Base-by-base conservation (phyloP, 1,284 basidiomycete genomes). In the Baeospora myosura region DNA sequence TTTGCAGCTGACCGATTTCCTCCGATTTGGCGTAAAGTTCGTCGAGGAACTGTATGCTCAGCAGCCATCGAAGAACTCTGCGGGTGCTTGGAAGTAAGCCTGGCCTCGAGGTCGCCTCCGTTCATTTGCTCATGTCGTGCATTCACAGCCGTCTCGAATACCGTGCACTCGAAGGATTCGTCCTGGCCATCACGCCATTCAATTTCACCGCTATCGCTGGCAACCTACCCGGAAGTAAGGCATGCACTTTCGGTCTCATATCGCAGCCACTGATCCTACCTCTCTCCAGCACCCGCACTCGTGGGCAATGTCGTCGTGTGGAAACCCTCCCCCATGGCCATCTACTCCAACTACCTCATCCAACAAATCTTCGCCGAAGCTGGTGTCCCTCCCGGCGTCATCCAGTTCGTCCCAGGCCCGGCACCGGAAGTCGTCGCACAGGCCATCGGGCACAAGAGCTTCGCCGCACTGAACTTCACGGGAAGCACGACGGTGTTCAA, bases 161-260 rank as follows among this genome's bases (percentile, higher is more conserved):
- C 65, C 88, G 96, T 49, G 80, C 95, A 3, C 76, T 99, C 16
- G 95, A 98, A 66, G 96, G 95, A 22, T 98, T 98, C 65, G 89
- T 98, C 23, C 78, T 98, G 39, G 95, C 96, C 11, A 88, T 98
- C 31, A 94, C 95, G 4, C 95, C 95, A 0, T 98, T 98, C 74
- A 98, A 98, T 73, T 98, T 97, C 60, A 96, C 94, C 37, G 93
- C 93, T 22, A 97, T 97, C 49, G 93, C 90, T 43, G 94, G 90
- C 18, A 97, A 97, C 65, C 82, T 97, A 30, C 80, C 79, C 3
- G 84, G 76, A 58, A 69, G 83, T 81, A 47, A 37, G 74, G 62
- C 28, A 22, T 30, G 1, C 38, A 11, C n/a, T 35, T 40, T n/a
- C 32, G 12, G 17, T 14, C 3, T 31, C 17, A 24, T 17, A 29